Evolutionary conservation across 352 stramenopile species (phyloP).

Genomic region (Thraustochytrium sp.): DNA sequence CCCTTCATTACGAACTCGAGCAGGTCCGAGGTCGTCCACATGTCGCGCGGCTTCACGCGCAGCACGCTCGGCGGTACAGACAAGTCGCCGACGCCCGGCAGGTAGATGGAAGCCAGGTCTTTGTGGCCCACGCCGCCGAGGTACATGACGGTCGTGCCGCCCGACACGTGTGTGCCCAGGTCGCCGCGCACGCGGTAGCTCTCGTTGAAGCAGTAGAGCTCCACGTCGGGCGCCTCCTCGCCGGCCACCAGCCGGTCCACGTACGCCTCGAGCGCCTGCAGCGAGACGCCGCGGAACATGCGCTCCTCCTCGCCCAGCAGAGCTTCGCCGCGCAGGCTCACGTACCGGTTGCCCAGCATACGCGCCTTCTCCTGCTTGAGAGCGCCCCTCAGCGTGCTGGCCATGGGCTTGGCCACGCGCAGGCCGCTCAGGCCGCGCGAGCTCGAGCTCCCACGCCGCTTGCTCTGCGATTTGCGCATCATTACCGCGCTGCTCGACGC

Average conservation of each 20-base stretch:
- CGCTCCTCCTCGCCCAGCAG: background rate
- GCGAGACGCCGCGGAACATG: slow-evolving; percentile 4
- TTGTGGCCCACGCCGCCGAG: background rate
- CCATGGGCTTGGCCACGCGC: too few relatives aligned
- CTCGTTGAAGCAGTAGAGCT: slow-evolving; percentile 1
- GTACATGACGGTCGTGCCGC: background rate
- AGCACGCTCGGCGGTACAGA: background rate
- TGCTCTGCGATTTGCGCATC: background rate
- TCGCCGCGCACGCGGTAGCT: slow-evolving; percentile 5
- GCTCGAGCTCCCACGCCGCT: background rate
- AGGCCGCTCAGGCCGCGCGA: too few relatives aligned
- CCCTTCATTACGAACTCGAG: slow-evolving; percentile 11
- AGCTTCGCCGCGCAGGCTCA: background rate
- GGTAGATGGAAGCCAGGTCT: background rate
- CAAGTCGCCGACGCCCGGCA: slow-evolving; percentile 22
- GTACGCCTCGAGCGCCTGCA: slow-evolving; percentile 7
- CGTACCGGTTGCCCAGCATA: too few relatives aligned
- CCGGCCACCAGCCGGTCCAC: background rate
- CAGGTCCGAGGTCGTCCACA: slow-evolving; percentile 4
- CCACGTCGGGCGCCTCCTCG: background rate
- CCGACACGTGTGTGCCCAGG: background rate
- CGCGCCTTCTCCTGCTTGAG: too few relatives aligned
- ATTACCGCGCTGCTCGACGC: too few relatives aligned
- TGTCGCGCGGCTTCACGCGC: background rate
- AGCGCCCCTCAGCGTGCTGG: too few relatives aligned